Evolutionary conservation across 345 rosid genomes (phyloP).

Genomic region (Pugionium dolabratum): DNA sequence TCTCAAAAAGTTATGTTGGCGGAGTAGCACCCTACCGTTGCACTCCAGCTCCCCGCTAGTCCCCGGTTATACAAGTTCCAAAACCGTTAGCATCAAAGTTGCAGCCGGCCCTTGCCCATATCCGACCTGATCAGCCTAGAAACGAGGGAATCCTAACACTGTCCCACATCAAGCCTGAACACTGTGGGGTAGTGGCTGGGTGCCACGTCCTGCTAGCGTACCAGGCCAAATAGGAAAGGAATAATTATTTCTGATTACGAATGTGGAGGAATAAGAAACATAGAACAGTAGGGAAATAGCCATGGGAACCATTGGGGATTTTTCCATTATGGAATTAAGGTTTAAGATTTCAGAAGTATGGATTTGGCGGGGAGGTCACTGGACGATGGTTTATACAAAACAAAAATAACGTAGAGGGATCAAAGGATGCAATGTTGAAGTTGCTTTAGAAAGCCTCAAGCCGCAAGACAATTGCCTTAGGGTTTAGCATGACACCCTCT

Average conservation of each 20-base stretch:
- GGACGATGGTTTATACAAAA: constrained; percentile 33
- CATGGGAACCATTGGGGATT: constrained; percentile 30
- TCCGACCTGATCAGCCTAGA: constrained; percentile 89
- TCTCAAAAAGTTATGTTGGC: constrained; percentile 84
- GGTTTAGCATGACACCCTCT: constrained; percentile 63
- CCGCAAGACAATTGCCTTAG: constrained; percentile 50
- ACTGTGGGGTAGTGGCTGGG: constrained; percentile 72
- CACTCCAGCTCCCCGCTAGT: constrained; percentile 87
- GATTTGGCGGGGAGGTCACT: constrained; percentile 38
- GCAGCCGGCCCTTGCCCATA: constrained; percentile 93
- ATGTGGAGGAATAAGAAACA: constrained; percentile 47
- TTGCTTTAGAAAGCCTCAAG: constrained; percentile 50
- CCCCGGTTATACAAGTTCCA: constrained; percentile 76
- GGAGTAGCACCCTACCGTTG: constrained; percentile 72
- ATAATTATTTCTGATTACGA: constrained; percentile 68
- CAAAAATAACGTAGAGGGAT: background rate
- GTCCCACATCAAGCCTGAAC: constrained; percentile 64
- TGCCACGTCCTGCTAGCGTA: constrained; percentile 78
- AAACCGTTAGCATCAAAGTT: constrained; percentile 56
- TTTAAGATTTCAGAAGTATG: constrained; percentile 20
- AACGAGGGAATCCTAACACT: constrained; percentile 49
- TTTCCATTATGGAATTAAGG: constrained; percentile 15
- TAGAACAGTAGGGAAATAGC: constrained; percentile 43
- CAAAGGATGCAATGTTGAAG: constrained; percentile 42
- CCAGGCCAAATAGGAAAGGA: constrained; percentile 85